Evolutionary conservation across 2,329 filamentous ascomycete species (phyloP), one percentile per base, ranked within the genome.

Genomic region (Parastagonospora nodorum): DNA sequence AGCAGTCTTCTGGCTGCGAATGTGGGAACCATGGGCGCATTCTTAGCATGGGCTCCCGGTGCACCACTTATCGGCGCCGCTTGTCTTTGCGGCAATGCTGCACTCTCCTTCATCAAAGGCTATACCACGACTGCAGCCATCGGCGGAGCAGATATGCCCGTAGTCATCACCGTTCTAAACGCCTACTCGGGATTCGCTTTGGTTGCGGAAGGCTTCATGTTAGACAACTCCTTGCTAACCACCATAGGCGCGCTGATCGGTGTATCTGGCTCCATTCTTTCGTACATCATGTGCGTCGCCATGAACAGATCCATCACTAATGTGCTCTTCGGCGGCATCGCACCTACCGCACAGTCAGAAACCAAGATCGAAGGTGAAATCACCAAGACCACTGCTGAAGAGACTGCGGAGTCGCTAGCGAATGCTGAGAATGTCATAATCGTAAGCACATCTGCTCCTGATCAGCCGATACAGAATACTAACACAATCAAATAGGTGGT

Each of bases 291-390:
- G 77, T 96, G 92, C 60, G 87, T 92, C 4, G 91, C 90, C 14
- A 96, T 96, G 92, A 96, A 96, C 60, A 84, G 91, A 10, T 92
- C 88, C 0, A 80, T 96, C n/a, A 88, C 87, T 2, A 96, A 96
- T 57, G 92, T 96, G 0, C 78, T 96, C 0, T 96, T 96, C 58
- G 92, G 92, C 12, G 91, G 91, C 15, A 88, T 92, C 59, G 80
- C 88, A 0, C 79, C 87, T 0, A 82, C 87, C 0, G 77, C 82
- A 0, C 79, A 83, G 24, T 77, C 78, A 1, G 84, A 90, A 56
- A 87, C 84, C 66, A 89, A 92, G 74, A 88, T 93, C 8, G 88
- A 94, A 66, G 92, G 91, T 2, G 81, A 87, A 48, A 85, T 95
- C 11, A 91, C 87, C 0, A 86, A 90, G 68, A 92, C 88, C 0